Evolutionary conservation across 371 early-diverging fungal species (phyloP).

Genomic region (Rhizomucor miehei): DNA sequence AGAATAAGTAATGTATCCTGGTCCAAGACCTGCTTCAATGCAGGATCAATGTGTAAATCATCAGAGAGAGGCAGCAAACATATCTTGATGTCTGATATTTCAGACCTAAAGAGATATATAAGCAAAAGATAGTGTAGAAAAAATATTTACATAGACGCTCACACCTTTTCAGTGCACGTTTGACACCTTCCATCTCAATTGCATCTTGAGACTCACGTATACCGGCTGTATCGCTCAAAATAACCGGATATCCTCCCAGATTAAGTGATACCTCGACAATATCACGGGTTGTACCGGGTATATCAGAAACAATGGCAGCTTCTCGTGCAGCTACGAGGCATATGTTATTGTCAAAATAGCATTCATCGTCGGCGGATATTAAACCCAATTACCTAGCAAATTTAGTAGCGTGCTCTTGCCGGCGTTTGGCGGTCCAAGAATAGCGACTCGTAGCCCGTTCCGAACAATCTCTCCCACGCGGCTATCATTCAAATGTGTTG

Average conservation of each 20-base stretch:
- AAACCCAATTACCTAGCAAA: conserved; percentile 45
- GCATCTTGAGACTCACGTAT: conserved; percentile 60
- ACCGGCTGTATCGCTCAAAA: conserved; percentile 81
- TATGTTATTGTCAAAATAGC: neutral
- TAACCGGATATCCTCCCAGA: conserved; percentile 74
- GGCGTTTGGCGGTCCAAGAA: conserved; percentile 81
- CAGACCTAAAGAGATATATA: conserved; percentile 20
- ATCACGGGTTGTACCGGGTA: conserved; percentile 83
- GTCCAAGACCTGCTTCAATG: conserved; percentile 46
- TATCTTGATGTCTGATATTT: conserved; percentile 48
- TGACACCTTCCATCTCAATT: conserved; percentile 75
- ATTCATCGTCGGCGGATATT: no score
- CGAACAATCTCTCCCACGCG: conserved; percentile 74
- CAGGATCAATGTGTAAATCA: conserved; percentile 32
- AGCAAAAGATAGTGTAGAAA: no score
- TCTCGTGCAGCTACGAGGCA: conserved; percentile 57
- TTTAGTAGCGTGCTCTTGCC: conserved; percentile 82
- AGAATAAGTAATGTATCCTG: conserved; percentile 61
- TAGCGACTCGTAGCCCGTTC: conserved; percentile 69
- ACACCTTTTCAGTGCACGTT: conserved; percentile 56
- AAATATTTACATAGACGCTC: no score
- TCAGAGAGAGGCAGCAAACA: conserved; percentile 37
- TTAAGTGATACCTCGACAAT: conserved; percentile 72
- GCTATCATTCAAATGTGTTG: conserved; percentile 58
- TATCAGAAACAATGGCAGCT: conserved; percentile 79